Conservation (phyloP, 1,139 yeast genomes). For the Blastobotrys serpentis region DNA sequence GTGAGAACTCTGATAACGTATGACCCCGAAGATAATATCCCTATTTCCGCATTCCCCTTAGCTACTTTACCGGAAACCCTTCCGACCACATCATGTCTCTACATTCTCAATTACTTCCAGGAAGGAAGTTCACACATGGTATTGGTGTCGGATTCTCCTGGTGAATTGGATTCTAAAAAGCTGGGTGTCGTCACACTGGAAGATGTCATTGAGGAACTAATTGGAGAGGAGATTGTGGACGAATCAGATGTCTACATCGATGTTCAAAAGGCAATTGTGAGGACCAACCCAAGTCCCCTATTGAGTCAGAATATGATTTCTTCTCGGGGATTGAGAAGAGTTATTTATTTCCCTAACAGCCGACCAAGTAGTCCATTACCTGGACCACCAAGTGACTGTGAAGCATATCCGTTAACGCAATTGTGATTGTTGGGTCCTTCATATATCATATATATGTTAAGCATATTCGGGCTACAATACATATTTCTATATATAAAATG, state of each 20-base stretch:
- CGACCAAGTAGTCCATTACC: not conserved
- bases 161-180: slow-evolving; percentile 78
- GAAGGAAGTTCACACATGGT: slow-evolving; percentile 99
- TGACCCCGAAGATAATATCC: slow-evolving; percentile 94
- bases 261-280: slow-evolving; percentile 78
- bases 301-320: slow-evolving; percentile 47
- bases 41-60: slow-evolving; percentile 89
- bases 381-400: slow-evolving; percentile 1
- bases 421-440: slow-evolving; percentile 25
- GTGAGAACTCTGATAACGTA: slow-evolving; percentile 91
- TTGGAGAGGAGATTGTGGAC: slow-evolving; percentile 97
- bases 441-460: slow-evolving; percentile 12
- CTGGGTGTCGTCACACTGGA: slow-evolving; percentile 89
- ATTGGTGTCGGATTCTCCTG: slow-evolving; percentile 83
- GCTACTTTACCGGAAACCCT: slow-evolving; percentile 96
- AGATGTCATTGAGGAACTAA: slow-evolving; percentile 94
- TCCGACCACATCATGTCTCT: slow-evolving; percentile 87
- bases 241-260: slow-evolving; percentile 93
- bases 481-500: no score
- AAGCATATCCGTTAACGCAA: slow-evolving; percentile 29
- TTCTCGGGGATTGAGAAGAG: not conserved
- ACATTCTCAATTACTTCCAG: slow-evolving; percentile 91
- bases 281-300: slow-evolving; percentile 78
- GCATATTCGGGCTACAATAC: no score
- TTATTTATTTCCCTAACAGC: not conserved